A percentile compares a stretch with the other conserved stretches of the same genome.
phyloP scores from a whole-genome alignment of 306 rosid species.

The Prunus salicina region DNA sequence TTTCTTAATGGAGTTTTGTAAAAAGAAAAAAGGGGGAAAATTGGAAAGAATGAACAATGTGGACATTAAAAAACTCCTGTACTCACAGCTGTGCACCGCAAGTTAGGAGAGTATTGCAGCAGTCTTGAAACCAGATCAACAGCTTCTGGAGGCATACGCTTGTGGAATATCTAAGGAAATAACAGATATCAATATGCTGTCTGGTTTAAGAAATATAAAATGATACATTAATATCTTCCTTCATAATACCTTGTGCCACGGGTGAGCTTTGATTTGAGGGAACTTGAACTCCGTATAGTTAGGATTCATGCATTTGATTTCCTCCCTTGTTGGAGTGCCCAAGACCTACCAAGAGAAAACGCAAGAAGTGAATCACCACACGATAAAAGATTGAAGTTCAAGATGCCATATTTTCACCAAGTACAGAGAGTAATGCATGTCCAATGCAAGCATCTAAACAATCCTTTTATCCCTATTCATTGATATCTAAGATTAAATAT shows the following conservation, averaged over 20 bases:
- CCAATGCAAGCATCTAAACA: background rate
- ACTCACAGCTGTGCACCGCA: conserved; percentile 92
- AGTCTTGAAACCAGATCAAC: conserved; percentile 97
- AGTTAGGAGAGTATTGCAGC: conserved; percentile 87
- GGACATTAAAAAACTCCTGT: background rate
- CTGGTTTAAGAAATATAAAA: background rate
- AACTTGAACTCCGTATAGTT: conserved; percentile 96
- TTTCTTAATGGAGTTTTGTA: background rate
- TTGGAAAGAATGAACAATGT: background rate
- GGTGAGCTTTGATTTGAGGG: conserved; percentile 98
- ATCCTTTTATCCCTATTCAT: background rate
- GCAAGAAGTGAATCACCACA: background rate
- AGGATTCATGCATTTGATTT: conserved; percentile 98
- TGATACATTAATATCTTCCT: background rate
- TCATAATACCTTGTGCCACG: conserved; percentile 90
- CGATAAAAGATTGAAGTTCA: background rate
- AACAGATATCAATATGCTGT: conserved; percentile 6
- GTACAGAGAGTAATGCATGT: background rate
- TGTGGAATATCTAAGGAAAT: conserved; percentile 74
- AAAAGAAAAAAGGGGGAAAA: background rate
- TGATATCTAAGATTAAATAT: background rate
- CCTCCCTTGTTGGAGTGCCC: conserved; percentile 99
- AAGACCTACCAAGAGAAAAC: conserved; percentile 54
- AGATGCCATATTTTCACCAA: background rate
- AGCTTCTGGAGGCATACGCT: conserved; percentile 98